These are phyloP conservation scores for Cymbopogon citratus DNA, from an alignment of 176 grass and related monocot genomes.

Conservation along the genomic window DNA sequence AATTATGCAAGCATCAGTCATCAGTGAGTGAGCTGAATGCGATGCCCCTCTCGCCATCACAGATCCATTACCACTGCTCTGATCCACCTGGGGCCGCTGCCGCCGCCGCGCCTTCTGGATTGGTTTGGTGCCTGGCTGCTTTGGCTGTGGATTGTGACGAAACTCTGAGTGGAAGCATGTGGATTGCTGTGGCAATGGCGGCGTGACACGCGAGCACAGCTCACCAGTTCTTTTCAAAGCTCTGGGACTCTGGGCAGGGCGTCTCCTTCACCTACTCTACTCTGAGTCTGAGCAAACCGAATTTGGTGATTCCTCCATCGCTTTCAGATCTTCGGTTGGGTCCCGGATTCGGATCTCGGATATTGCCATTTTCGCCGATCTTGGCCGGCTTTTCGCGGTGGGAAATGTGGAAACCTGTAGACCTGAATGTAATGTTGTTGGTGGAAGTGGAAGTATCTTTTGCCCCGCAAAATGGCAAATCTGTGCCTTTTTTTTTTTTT, in stretches of 20 bases:
- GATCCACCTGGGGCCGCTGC: not conserved
- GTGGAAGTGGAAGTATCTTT: not conserved
- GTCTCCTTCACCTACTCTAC: not conserved
- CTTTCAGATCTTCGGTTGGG: slow-evolving; percentile 46
- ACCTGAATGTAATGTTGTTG: not conserved
- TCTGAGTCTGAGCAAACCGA: not conserved
- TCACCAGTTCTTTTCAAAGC: slow-evolving; percentile 21
- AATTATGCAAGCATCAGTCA: not conserved
- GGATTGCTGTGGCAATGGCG: slow-evolving; percentile 15
- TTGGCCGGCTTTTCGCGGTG: not conserved
- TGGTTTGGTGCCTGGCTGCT: not conserved
- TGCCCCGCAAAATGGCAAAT: not conserved
- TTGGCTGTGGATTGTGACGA: slow-evolving; percentile 16
- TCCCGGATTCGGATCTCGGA: slow-evolving; percentile 18
- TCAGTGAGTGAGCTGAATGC: slow-evolving; percentile 1
- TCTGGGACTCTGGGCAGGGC: slow-evolving; percentile 9
- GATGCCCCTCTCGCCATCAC: slow-evolving; percentile 33
- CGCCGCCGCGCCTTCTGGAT: not conserved
- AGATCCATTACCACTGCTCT: not conserved
- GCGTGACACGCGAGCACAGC: not conserved
- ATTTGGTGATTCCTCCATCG: slow-evolving; percentile 33
- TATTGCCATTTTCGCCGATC: not conserved
- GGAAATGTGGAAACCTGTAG: not conserved
- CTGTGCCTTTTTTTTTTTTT: not conserved
- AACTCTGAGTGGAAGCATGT: slow-evolving; percentile 35